These are phyloP conservation scores for Kluyveromyces nonfermentans DNA, from an alignment of 805 yeast species.

Conservation along the genomic window DNA sequence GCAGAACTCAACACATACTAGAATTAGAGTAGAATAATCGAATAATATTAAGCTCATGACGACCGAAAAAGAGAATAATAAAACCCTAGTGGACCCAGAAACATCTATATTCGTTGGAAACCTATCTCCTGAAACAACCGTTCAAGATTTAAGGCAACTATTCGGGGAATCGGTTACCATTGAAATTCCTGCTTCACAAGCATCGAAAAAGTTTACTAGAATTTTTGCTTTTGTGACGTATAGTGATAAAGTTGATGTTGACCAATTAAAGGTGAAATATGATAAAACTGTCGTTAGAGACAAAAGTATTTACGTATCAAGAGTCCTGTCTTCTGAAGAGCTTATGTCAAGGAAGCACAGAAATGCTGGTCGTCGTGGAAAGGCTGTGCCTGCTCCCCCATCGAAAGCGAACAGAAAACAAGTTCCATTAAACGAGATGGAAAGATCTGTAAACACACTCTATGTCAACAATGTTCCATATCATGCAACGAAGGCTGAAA, in stretches of 20 bases:
- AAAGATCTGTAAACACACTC: conserved; percentile 41
- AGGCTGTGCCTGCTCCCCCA: conserved; percentile 19
- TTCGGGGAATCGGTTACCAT: conserved; percentile 22
- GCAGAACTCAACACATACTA: too few species aligned
- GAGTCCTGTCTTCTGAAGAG: conserved; percentile 20
- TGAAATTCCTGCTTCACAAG: conserved; percentile 21
- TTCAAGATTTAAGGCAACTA: conserved; percentile 20
- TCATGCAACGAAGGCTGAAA: conserved; percentile 45
- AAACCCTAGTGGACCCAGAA: conserved; percentile 23
- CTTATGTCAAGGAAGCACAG: conserved; percentile 14
- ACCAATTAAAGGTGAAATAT: conserved; percentile 21
- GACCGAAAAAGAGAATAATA: not conserved
- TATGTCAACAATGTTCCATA: conserved; percentile 60
- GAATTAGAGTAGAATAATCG: not conserved
- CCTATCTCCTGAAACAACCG: conserved; percentile 23
- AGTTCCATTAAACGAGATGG: conserved; percentile 31
- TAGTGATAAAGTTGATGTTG: conserved; percentile 24
- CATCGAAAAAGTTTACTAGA: conserved; percentile 18
- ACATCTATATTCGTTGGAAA: conserved; percentile 28
- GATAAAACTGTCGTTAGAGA: conserved; percentile 24
- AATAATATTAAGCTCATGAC: not conserved
- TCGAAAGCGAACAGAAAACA: conserved; percentile 25
- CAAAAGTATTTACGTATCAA: conserved; percentile 27
- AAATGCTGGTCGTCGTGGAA: conserved; percentile 11
- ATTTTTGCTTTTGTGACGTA: conserved; percentile 28